A percentile compares a stretch with the other conserved stretches of the same genome.
Evolutionary conservation across 106 monocot genomes (phyloP).

Genomic region (Platanthera guangdongensis): DNA sequence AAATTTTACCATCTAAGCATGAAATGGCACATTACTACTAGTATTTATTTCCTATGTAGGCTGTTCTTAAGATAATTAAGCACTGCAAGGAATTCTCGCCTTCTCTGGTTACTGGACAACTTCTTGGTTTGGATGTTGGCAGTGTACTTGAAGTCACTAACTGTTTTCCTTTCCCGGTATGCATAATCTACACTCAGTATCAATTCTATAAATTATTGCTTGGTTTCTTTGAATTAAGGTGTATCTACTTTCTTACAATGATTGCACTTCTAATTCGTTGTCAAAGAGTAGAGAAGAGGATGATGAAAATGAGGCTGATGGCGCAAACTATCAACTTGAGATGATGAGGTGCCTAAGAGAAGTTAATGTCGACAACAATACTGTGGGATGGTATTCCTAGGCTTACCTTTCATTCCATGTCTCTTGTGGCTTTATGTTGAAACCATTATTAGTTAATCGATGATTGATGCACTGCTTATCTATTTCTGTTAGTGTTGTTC

Average conservation of each 20-base stretch:
- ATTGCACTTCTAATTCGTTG: not conserved
- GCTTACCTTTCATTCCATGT: not conserved
- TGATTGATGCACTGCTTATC: not conserved
- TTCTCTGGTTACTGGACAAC: slow-evolving; percentile 85
- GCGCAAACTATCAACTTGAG: slow-evolving; percentile 97
- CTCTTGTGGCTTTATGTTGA: not conserved
- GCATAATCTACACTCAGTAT: not conserved
- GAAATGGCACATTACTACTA: not conserved
- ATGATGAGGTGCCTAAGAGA: slow-evolving; percentile 98
- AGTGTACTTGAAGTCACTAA: slow-evolving; percentile 95
- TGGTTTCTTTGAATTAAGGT: not conserved
- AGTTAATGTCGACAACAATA: slow-evolving; percentile 97
- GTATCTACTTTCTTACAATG: not conserved
- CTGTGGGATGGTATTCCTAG: slow-evolving; percentile 80
- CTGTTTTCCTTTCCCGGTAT: slow-evolving; percentile 89
- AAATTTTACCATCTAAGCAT: not conserved
- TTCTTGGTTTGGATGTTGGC: slow-evolving; percentile 95
- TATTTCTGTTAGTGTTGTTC: not conserved
- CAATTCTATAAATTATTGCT: not conserved
- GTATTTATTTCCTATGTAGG: slow-evolving; percentile 33
- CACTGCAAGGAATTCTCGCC: slow-evolving; percentile 95
- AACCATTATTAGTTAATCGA: not conserved
- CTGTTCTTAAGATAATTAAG: slow-evolving; percentile 85
- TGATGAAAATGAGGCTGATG: slow-evolving; percentile 93
- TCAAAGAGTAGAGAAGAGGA: slow-evolving; percentile 89